Percentiles rank a stretch among this genome's conserved stretches.
These are phyloP conservation scores for Lactarius akahatsu DNA, from an alignment of 768 basidiomycete species.

Conservation along the genomic window DNA sequence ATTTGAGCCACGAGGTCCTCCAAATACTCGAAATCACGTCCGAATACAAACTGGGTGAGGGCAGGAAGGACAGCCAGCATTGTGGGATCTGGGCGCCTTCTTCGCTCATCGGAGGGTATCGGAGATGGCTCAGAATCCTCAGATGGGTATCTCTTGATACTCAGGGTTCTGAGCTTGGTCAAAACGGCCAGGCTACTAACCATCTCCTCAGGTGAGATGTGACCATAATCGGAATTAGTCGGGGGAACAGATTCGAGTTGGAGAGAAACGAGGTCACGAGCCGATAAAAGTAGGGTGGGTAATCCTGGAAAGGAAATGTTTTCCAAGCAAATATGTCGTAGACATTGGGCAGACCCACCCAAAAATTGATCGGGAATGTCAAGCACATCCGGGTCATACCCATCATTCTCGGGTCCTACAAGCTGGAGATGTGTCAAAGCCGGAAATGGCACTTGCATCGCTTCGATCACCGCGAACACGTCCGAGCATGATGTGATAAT, in stretches of 20 bases:
- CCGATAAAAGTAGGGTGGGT: neutral
- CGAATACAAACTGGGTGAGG: neutral
- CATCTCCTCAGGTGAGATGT: neutral
- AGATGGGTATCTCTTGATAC: neutral
- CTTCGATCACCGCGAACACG: neutral
- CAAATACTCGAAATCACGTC: neutral
- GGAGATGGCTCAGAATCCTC: neutral
- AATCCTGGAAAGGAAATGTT: neutral
- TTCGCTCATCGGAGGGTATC: neutral
- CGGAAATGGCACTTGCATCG: neutral
- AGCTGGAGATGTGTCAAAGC: neutral
- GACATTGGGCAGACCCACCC: neutral
- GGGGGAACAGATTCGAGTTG: neutral
- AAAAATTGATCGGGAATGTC: neutral
- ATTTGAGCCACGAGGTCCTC: neutral
- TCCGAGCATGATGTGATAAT: no score
- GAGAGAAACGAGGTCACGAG: neutral
- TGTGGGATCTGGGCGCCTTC: neutral
- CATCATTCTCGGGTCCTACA: neutral
- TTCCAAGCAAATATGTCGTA: neutral
- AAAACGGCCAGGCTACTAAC: neutral
- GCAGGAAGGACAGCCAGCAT: neutral
- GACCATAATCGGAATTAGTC: no score
- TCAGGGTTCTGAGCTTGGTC: neutral
- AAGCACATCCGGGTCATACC: neutral